Conservation (phyloP, 805 yeast species). For the Cyberlindnera xylosilytica region DNA sequence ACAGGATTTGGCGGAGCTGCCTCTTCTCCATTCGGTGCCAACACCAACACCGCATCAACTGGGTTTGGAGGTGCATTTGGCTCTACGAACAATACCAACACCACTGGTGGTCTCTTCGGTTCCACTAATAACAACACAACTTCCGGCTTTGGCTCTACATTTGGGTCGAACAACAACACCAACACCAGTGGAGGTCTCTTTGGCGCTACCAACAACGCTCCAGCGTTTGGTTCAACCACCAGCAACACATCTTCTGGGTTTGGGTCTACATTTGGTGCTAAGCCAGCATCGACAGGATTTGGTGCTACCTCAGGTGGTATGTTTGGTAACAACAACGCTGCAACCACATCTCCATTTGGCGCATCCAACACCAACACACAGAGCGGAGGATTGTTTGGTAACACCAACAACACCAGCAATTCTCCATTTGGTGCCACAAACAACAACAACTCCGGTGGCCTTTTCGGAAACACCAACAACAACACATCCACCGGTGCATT, state of each 20-base stretch:
- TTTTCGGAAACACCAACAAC: conserved; percentile 21
- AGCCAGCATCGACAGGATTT: conserved; percentile 7
- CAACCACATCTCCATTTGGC: conserved; percentile 30
- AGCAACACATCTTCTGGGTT: conserved; percentile 19
- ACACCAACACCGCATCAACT: conserved; percentile 21
- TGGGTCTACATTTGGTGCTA: conserved; percentile 10
- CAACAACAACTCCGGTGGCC: conserved; percentile 13
- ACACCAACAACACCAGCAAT: conserved; percentile 23
- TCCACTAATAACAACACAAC: conserved; percentile 12
- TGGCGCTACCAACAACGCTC: conserved; percentile 8
- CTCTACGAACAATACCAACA: conserved; percentile 18
- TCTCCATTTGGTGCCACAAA: conserved; percentile 25
- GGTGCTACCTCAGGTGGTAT: conserved; percentile 26
- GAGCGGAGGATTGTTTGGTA: conserved; percentile 38
- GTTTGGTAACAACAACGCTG: conserved; percentile 29
- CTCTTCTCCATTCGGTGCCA: conserved; percentile 35
- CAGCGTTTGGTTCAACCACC: neutral
- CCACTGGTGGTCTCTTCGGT: conserved; percentile 10
- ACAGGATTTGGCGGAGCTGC: conserved; percentile 34
- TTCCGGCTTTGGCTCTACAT: conserved; percentile 27
- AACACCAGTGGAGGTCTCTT: conserved; percentile 25
- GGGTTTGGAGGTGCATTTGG: conserved; percentile 32
- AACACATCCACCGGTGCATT: conserved; percentile 5
- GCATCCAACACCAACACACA: conserved; percentile 23
- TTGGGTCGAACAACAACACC: conserved; percentile 33